phyloP scores from a whole-genome alignment of 2,329 filamentous ascomycete species.

The Podosphaera fusca region DNA sequence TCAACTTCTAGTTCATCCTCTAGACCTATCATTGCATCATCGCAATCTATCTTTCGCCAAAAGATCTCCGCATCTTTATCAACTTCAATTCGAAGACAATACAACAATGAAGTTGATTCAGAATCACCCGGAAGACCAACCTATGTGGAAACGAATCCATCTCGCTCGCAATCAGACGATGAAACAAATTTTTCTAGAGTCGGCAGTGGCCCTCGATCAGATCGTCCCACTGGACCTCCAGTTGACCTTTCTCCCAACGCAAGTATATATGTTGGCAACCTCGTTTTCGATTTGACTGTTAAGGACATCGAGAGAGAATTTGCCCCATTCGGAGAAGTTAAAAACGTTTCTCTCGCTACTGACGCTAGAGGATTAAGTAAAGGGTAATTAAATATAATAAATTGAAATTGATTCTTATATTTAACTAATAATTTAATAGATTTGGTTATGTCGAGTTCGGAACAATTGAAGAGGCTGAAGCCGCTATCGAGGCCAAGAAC shows the following conservation, averaged over 20 bases:
- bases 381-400: constrained; percentile 27
- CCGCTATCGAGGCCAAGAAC: constrained; percentile 34
- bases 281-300: constrained; percentile 43
- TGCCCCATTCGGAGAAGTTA: constrained; percentile 30
- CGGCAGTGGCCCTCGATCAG: neutral
- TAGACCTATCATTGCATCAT: constrained; percentile 19
- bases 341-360: constrained; percentile 29
- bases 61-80: constrained; percentile 15
- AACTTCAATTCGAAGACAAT: constrained; percentile 22
- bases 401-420: neutral
- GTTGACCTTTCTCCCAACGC: constrained; percentile 2
- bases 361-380: constrained; percentile 42
- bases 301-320: constrained; percentile 36
- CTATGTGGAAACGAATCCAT: no score
- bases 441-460: constrained; percentile 45
- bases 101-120: constrained; percentile 20
- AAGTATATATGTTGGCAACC: constrained; percentile 41
- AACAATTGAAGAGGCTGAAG: constrained; percentile 25
- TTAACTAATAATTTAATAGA: constrained; percentile 17
- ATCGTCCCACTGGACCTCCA: neutral
- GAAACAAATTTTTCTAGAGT: neutral
- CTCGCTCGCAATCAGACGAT: neutral
- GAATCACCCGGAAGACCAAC: neutral
- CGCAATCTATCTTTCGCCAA: constrained; percentile 15
- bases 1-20: constrained; percentile 21